A percentile compares a stretch with the other conserved stretches of the same genome.
Evolutionary conservation across 2,329 filamentous ascomycete species (phyloP).

Genomic region (Colletotrichum lupini): DNA sequence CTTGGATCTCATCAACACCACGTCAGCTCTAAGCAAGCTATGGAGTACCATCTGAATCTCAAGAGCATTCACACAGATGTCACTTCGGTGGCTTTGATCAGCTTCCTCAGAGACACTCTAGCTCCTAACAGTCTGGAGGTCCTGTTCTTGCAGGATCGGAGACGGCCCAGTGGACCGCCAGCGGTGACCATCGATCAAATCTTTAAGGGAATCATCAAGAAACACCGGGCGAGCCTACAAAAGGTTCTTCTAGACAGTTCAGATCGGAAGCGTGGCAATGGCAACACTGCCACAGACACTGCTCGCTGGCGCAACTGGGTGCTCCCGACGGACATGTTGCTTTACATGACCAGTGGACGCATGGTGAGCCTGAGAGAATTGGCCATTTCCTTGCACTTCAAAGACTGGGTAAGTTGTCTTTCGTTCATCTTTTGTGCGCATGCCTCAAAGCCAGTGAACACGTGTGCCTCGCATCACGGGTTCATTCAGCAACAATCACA

Average conservation of each 20-base stretch:
- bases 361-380: conserved; percentile 80
- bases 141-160: conserved; percentile 79
- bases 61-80: conserved; percentile 82
- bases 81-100: conserved; percentile 75
- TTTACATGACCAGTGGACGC: conserved; percentile 80
- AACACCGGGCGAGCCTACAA: conserved; percentile 77
- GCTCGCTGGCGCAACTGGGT: conserved; percentile 77
- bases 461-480: not conserved
- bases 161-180: conserved; percentile 54
- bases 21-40: conserved; percentile 44
- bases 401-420: conserved; percentile 75
- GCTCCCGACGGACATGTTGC: conserved; percentile 74
- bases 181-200: conserved; percentile 76
- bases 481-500: not conserved
- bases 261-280: conserved; percentile 53
- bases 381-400: conserved; percentile 77
- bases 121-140: conserved; percentile 84
- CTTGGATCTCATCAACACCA: conserved; percentile 24
- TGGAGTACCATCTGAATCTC: conserved; percentile 72
- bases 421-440: not conserved
- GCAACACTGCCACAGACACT: conserved; percentile 42
- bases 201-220: conserved; percentile 75
- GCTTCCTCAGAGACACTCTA: conserved; percentile 81
- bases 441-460: not conserved
- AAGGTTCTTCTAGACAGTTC: conserved; percentile 81